These are phyloP conservation scores for Prunus persica DNA, from an alignment of 306 rosid species.

Conservation along the genomic window Prunus_persica_NCBIv2 NC_034009.1:25519501-25520000, in stretches of 20 bases:
- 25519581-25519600: slow-evolving; percentile 44
- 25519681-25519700: no score
- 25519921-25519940: slow-evolving; percentile 34
- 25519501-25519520: slow-evolving; percentile 62
- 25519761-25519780: slow-evolving; percentile 57
- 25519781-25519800: slow-evolving; percentile 50
- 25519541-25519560: slow-evolving; percentile 64
- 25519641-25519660: no score
- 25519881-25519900: background rate
- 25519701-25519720: background rate
- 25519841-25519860: background rate
- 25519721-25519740: slow-evolving; percentile 33
- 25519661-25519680: background rate
- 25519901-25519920: background rate
- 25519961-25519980: slow-evolving; percentile 71
- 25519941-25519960: slow-evolving; percentile 82
- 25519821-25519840: background rate
- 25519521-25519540: slow-evolving; percentile 76
- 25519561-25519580: slow-evolving; percentile 60
- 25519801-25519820: background rate
- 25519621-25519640: slow-evolving; percentile 25
- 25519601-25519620: slow-evolving; percentile 34
- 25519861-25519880: background rate
- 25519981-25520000: slow-evolving; percentile 62
- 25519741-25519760: slow-evolving; percentile 49